Base-by-base conservation (phyloP, 2,329 filamentous ascomycete genomes). In the Calonectria henricotiae region DNA sequence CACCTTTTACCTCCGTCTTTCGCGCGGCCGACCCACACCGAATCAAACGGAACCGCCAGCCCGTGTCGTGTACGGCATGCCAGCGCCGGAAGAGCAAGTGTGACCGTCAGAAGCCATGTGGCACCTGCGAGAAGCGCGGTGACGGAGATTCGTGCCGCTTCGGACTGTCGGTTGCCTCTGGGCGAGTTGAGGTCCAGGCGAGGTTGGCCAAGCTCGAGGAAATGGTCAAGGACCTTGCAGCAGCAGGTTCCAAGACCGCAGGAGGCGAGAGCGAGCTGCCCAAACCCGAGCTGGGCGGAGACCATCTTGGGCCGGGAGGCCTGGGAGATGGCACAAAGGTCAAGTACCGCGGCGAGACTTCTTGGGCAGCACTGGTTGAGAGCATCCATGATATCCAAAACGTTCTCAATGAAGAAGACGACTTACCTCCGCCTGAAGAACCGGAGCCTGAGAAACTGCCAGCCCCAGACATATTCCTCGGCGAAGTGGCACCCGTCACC, bases 51-150 rank as follows among this genome's bases (percentile, higher is more conserved):
- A 84, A 82, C 73, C 80, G 85, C 7, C 82, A 81, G 54, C 76
- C 84, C 43, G 79, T 86, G 23, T 85, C 85, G 5, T 86, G 84
- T 74, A 77, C 78, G 2, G 75, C 79, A 49, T 86, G 84, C 68
- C 84, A 85, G 70, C 76, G 76, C 23, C 83, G 84, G 68, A 86
- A 86, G 76, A 80, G 83, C 8, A 82, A 81, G 65, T 86, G 84
- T 70, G 84, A 86, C 70, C 80, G 83, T 15, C 79, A 77, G 62
- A 81, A 80, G 46, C 83, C 83, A 1, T 86, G 84, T 71, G 78
- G 80, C 25, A 80, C 81, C 7, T 86, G 85, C 70, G 75, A 75
- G 62, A 83, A 81, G 75, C 80, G 84, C 41, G 81, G 82, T 17
- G 79, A 83, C n/a, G 75, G 70, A 5, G 69, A 69, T 4, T 44